Base-by-base conservation (phyloP, 164 flowering plant genomes). In the Cinnamomum micranthum region DNA sequence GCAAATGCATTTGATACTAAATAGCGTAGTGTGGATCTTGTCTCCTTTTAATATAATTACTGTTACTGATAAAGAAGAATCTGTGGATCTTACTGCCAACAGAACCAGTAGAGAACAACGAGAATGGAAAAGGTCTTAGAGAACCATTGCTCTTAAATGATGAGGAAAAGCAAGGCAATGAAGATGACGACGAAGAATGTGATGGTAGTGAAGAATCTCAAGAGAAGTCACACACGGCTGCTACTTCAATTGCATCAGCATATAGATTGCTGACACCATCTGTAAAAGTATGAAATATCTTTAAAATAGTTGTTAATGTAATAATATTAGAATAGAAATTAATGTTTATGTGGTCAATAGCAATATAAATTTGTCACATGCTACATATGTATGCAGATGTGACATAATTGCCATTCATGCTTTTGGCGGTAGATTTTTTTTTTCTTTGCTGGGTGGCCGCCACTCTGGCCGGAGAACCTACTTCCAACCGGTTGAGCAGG, bases 211-310 rank as follows among this genome's bases (percentile, higher is more conserved):
- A 92, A 70, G 92, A 85, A 79, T 76, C 80, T 75, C 50, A 86
- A 13, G 82, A 81, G 41, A 81, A 79, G 41, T 77, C 74, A 58
- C 89, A 68, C 33, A 84, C 77, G 65, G 90, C 92, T 33, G 93
- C 83, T 71, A 81, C 85, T 79, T 88, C 93, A 68, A 81, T 92
- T 74, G 73, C 59, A 15, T 74, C 87, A 58, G 97, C 97, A 69
- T 92, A 88, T 74, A 83, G 86, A 60, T 81, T 92, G 72, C 90
- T 92, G 10, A 90, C 97, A 14, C 94, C 93, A 31, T 85, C 88
- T 51, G 81, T 87, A 35, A 87, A 87, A 87, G 90, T 86, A 17
- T 47, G 73, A 20, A 47, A 5, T 69, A n/a, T 47, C 50, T 17
- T 19, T 67, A 9, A 15, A 17, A 67, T 35, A 35, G 2, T 33